Evolutionary conservation across 768 basidiomycete genomes (phyloP), one percentile per base, ranked within the genome.

Genomic region (Suillus alpinus): DNA sequence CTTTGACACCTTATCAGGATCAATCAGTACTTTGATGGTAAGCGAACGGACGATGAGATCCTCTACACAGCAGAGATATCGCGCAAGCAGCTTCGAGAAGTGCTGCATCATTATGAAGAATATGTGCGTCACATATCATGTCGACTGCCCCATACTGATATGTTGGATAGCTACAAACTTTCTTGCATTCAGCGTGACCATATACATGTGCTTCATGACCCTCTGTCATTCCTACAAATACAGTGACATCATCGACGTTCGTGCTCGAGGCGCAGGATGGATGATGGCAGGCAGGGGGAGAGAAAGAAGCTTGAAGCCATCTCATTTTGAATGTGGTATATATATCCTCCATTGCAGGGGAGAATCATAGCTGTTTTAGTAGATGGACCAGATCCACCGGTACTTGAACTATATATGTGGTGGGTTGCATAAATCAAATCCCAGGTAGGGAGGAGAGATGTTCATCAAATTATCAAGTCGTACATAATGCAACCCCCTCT

Each of bases 1-100:
- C 31, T 12, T 49, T 65, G 14, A 62, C n/a, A n/a, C 26, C 34
- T 36, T 10, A 5, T 3, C 70, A 95, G 94, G 62, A 91, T 96
- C 56, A 90, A 92, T 62, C 91, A 92, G 67, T 97, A 94, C 70
- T 94, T 98, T 67, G 94, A 98, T 66, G 96, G 96, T 13, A 91
- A 88, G 72, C 87, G 82, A 56, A 92, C 92, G 0, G 91, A 95
- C 62, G 94, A 97, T 65, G 95, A 98, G 73, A 95, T 98, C 60
- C 79, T 95, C n/a, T 93, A 88, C 71, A 81, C 89, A 41, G 92
- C 94, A 0, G 91, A 91, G 57, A 89, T 98, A 60, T 84, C 88
- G 41, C 82, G 91, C 67, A 91, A 88, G 68, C 90, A 95, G 66
- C 77, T 98, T 61, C 83, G 93, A 16, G 88, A 89, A 66, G 86